Percentiles rank a stretch among this genome's conserved stretches.
Conservation (phyloP, 2,329 filamentous ascomycete genomes). For the Claviceps sp. region DNA sequence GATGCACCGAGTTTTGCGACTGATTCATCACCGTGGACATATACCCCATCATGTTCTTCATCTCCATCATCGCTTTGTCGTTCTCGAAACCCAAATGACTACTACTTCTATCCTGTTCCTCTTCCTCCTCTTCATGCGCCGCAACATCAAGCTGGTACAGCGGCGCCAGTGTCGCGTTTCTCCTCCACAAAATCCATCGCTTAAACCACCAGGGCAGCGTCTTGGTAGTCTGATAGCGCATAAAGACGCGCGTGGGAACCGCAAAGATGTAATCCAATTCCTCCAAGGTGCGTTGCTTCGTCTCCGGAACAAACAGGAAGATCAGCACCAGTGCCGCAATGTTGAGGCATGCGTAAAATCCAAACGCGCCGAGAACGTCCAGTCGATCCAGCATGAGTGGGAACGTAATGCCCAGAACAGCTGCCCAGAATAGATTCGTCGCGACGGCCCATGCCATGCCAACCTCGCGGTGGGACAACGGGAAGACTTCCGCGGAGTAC, state of each 20-base stretch:
- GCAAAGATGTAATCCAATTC: slow-evolving; percentile 48
- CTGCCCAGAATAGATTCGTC: slow-evolving; percentile 47
- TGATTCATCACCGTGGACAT: slow-evolving; percentile 9
- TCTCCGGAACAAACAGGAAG: slow-evolving; percentile 44
- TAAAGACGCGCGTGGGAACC: slow-evolving; percentile 43
- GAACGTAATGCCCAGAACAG: slow-evolving; percentile 50
- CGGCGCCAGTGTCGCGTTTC: slow-evolving; percentile 25
- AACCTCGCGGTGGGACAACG: slow-evolving; percentile 55
- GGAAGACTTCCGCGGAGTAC: slow-evolving; percentile 57
- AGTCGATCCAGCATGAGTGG: slow-evolving; percentile 38
- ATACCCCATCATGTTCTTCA: slow-evolving; percentile 23
- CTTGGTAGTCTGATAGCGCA: slow-evolving; percentile 42
- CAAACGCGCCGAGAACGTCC: slow-evolving; percentile 35
- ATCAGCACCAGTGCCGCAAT: slow-evolving; percentile 40
- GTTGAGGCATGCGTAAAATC: slow-evolving; percentile 43
- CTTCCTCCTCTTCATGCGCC: slow-evolving; percentile 17
- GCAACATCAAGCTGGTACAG: slow-evolving; percentile 28
- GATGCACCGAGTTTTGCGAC: not conserved
- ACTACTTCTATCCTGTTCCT: slow-evolving; percentile 13
- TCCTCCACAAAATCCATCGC: slow-evolving; percentile 39
- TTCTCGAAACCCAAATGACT: slow-evolving; percentile 20
- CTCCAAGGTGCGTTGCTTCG: slow-evolving; percentile 40
- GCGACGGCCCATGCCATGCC: slow-evolving; percentile 60
- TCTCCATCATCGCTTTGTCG: slow-evolving; percentile 25
- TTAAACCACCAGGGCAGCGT: slow-evolving; percentile 48